A percentile compares a stretch with the other conserved stretches of the same genome.
Evolutionary conservation across 106 monocot species (phyloP).

Genomic region (Dioscorea zingiberensis): DNA sequence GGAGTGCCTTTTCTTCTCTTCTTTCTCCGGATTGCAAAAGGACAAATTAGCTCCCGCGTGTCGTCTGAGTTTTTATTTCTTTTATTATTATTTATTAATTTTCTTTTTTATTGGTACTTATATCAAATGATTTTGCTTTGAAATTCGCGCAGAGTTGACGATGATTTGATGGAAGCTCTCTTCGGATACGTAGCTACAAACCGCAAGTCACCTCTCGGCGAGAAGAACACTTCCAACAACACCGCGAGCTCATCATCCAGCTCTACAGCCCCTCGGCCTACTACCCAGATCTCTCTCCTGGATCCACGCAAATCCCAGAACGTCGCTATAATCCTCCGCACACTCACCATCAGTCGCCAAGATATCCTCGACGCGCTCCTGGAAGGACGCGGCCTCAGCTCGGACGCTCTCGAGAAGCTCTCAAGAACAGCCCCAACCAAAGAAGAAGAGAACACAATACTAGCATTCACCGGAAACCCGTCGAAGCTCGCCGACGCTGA

Average conservation of each 20-base stretch:
- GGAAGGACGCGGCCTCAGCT: slow-evolving; percentile 53
- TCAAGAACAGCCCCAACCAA: slow-evolving; percentile 34
- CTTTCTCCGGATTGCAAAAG: too few species aligned
- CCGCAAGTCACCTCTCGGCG: slow-evolving; percentile 17
- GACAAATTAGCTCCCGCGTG: too few species aligned
- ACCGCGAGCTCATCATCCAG: background rate
- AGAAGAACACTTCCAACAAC: slow-evolving; percentile 3
- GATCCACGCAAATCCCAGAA: slow-evolving; percentile 95
- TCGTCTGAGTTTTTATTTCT: too few species aligned
- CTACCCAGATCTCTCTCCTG: slow-evolving; percentile 50
- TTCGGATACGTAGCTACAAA: slow-evolving; percentile 45
- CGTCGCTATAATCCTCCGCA: slow-evolving; percentile 70
- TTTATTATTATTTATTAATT: too few species aligned
- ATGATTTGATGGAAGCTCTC: slow-evolving; percentile 51
- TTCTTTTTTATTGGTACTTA: too few species aligned
- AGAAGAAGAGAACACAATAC: slow-evolving; percentile 49
- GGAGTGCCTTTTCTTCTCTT: too few species aligned
- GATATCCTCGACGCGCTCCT: slow-evolving; percentile 62
- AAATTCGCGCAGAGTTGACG: slow-evolving; percentile 40
- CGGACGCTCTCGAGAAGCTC: slow-evolving; percentile 77
- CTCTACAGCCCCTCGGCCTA: slow-evolving; percentile 3
- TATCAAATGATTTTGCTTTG: background rate
- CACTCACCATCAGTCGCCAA: slow-evolving; percentile 48
- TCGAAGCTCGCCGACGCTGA: slow-evolving; percentile 68
- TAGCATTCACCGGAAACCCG: slow-evolving; percentile 46